Base-by-base conservation (phyloP, 257 asterid species). In the Leptodermis oblonga region DNA sequence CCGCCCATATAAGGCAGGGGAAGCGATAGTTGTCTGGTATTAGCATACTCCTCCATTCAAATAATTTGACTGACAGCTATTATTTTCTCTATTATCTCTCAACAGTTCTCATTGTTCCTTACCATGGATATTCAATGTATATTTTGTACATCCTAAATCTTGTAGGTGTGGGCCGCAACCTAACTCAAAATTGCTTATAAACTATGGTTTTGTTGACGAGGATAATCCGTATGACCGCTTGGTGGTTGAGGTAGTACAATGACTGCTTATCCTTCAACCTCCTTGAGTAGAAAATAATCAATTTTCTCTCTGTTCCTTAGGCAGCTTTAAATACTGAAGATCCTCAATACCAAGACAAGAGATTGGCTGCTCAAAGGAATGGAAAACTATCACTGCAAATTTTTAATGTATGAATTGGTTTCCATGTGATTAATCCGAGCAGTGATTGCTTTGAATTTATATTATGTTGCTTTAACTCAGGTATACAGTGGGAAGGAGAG, bases 111-210 rank as follows among this genome's bases (percentile, higher is more conserved):
- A 39, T 54, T 22, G 11, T 52, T 33, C 25, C 42, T 26, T 39
- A 31, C 11, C 12, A 30, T 5, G n/a, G 22, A 25, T 54, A 12
- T 30, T 31, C 1, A 10, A 8, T 49, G 36, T 46, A 9, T 33
- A 33, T 60, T 31, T 65, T 11, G 39, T 43, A 13, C n/a, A 43
- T 51, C 22, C 33, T 73, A 74, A 72, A 43, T 70, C 70, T 58
- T 79, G 65, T 65, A 94, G 99, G 97, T 89, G 97, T 81, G 97
- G 97, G 59, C 97, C 99, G 52, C 99, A 91, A 62, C 97, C 97
- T 71, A 94, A 94, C 82, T 89, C 97, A 43, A 91, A 85, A 75
- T 82, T 94, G 79, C 90, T 94, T 66, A 86, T 94, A 78, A 91
- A 91, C 89, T 89, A 94, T 76, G 99, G 99, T 74, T 91, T 91